phyloP scores from a whole-genome alignment of 495 filamentous ascomycete genomes.

The Aspergillus bertholletiae region DNA sequence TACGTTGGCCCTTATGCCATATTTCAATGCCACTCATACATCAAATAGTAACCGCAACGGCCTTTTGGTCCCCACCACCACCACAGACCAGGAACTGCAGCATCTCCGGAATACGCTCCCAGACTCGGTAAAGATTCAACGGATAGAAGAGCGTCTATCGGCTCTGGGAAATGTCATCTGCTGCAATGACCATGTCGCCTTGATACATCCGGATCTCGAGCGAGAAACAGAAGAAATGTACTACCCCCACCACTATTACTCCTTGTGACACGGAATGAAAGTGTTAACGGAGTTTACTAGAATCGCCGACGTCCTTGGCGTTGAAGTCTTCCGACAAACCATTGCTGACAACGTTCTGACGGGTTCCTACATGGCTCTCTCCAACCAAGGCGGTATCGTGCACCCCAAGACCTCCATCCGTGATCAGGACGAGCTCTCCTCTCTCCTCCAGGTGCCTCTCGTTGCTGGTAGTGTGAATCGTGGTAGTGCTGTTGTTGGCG shows the following conservation, averaged over 20 bases:
- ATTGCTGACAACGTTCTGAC: slow-evolving; percentile 95
- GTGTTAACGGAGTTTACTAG: slow-evolving; percentile 25
- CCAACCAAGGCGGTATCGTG: slow-evolving; percentile 94
- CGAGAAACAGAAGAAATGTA: slow-evolving; percentile 90
- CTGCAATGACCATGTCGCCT: slow-evolving; percentile 91
- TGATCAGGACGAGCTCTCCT: slow-evolving; percentile 95
- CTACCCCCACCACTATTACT: neutral
- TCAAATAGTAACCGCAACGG: slow-evolving; percentile 81
- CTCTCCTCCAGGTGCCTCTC: slow-evolving; percentile 89
- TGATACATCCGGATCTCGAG: slow-evolving; percentile 96
- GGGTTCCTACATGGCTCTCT: slow-evolving; percentile 91
- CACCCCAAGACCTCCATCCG: slow-evolving; percentile 95
- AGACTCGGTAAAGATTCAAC: slow-evolving; percentile 83
- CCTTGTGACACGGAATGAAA: too few species aligned
- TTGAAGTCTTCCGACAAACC: slow-evolving; percentile 98
- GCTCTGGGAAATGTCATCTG: slow-evolving; percentile 97
- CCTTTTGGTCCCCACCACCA: slow-evolving; percentile 90
- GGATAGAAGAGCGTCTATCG: slow-evolving; percentile 95
- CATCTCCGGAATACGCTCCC: slow-evolving; percentile 93
- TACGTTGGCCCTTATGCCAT: too few species aligned
- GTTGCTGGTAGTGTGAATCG: slow-evolving; percentile 93
- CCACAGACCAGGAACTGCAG: slow-evolving; percentile 96
- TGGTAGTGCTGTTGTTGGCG: slow-evolving; percentile 89
- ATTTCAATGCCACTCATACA: slow-evolving; percentile 5
- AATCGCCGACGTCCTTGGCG: slow-evolving; percentile 92